These are phyloP conservation scores for Exserohilum rostratum DNA, from an alignment of 2,329 filamentous ascomycete genomes.

Conservation along the genomic window DNA sequence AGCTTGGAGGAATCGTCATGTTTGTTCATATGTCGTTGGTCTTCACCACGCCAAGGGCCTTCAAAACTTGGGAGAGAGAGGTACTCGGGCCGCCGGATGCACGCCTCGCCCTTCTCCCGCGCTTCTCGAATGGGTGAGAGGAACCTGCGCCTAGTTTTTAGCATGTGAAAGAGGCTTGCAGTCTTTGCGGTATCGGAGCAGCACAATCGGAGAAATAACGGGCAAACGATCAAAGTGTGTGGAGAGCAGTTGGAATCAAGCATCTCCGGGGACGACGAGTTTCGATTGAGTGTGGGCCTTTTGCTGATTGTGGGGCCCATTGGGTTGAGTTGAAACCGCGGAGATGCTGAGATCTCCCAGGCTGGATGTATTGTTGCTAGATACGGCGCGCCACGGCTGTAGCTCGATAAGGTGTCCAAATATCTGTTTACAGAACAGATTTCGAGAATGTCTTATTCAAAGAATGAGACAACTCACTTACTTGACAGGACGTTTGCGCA, in stretches of 20 bases:
- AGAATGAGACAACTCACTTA: neutral
- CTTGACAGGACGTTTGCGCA: neutral
- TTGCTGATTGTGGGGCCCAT: constrained; percentile 4
- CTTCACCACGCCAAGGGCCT: neutral
- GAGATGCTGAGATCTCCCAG: constrained; percentile 1
- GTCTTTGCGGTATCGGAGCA: constrained; percentile 19
- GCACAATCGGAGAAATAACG: constrained; percentile 9
- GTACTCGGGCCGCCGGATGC: neutral
- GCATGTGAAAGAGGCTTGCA: constrained; percentile 11
- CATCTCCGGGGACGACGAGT: constrained; percentile 3
- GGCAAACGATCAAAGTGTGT: neutral
- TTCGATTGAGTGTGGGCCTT: neutral
- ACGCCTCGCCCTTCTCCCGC: neutral
- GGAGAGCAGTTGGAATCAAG: neutral
- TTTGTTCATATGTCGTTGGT: neutral
- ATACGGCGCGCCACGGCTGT: neutral
- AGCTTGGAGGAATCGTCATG: constrained; percentile 17
- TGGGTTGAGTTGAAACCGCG: constrained; percentile 8
- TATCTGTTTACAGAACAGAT: neutral
- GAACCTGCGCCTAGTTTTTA: neutral
- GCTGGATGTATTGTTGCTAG: neutral
- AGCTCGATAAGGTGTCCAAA: neutral
- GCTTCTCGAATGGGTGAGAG: neutral
- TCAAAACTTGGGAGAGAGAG: neutral
- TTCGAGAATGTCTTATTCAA: neutral